A percentile compares a stretch with the other conserved stretches of the same genome.
Conservation (phyloP, 2,329 filamentous ascomycete species). For the Stagonosporopsis vannaccii region DNA sequence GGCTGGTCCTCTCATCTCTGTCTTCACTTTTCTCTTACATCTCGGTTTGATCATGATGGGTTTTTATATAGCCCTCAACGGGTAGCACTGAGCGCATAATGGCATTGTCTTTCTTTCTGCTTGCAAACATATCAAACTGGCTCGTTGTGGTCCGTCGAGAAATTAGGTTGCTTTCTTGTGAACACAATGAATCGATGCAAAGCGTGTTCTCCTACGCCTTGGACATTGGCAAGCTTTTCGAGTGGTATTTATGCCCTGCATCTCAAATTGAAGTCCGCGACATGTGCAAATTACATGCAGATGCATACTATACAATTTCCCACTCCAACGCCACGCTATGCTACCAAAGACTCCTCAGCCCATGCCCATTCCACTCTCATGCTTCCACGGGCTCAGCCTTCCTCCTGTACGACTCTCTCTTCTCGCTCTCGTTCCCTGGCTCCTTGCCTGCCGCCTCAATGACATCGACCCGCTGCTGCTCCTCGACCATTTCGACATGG, state of each 20-base stretch:
- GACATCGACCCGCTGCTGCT: slow-evolving; percentile 59
- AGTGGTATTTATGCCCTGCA: background rate
- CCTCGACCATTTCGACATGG: slow-evolving; percentile 50
- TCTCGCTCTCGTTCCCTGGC: slow-evolving; percentile 58
- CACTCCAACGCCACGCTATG: slow-evolving; percentile 22
- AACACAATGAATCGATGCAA: background rate
- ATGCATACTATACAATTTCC: slow-evolving; percentile 12
- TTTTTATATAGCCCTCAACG: background rate
- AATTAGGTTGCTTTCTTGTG: too few relatives aligned
- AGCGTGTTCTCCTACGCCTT: background rate
- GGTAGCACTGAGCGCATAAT: background rate
- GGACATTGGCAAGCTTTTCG: background rate
- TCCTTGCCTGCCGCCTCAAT: slow-evolving; percentile 62
- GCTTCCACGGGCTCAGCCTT: slow-evolving; percentile 51
- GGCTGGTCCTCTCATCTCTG: background rate
- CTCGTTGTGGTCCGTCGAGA: background rate
- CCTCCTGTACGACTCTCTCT: slow-evolving; percentile 54
- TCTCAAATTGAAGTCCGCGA: background rate
- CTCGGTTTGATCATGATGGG: background rate
- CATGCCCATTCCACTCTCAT: background rate
- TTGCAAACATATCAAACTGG: too few relatives aligned
- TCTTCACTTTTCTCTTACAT: background rate
- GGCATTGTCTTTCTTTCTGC: background rate
- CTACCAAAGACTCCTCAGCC: slow-evolving; percentile 3
- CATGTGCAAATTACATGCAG: background rate